Evolutionary conservation across 108 stramenopile species (phyloP), one percentile per base, ranked within the genome.

Genomic region (Nitzschia inconspicua): DNA sequence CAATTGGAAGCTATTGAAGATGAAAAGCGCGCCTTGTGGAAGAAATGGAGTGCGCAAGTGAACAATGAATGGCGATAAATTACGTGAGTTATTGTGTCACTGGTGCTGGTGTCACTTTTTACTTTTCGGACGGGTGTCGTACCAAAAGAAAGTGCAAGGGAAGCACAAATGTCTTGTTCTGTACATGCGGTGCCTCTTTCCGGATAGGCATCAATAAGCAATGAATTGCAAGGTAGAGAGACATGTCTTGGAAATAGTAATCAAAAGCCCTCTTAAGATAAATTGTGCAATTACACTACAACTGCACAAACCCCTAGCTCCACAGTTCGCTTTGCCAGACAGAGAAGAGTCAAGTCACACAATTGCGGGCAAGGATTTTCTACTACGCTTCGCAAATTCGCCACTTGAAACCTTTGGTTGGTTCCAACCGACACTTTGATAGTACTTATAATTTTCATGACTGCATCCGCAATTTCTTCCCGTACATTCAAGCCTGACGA

Each of bases 271-370:
- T n/a, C n/a, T n/a, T n/a, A n/a, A n/a, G n/a, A n/a, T n/a, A n/a
- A n/a, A n/a, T n/a, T n/a, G n/a, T n/a, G n/a, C n/a, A n/a, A n/a
- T n/a, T n/a, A n/a, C n/a, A n/a, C n/a, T n/a, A 70, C 78, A 14
- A 90, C 32, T 11, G 83, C 80, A 59, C 86, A 58, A 23, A 86
- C 89, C 41, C 89, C 89, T 24, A 88, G 47, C 52, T 79, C 82
- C 9, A 91, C 86, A 32, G 82, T 85, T 39, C 78, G 81, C 36
- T 81, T 78, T n/a, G 80, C 84, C 41, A 88, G 72, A 14, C 82
- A 70, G 27, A 91, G 29, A 30, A 85, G 41, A 3, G 84, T 77
- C 47, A 91, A 79, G 41, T 88, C 78, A 47, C 89, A 91, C 44
- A 74, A 43, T 31, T 8, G 24, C 32, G 18, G 69, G 43, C 49